Conservation (phyloP, 2,329 filamentous ascomycete species). For the Botrytis paeoniae region DNA sequence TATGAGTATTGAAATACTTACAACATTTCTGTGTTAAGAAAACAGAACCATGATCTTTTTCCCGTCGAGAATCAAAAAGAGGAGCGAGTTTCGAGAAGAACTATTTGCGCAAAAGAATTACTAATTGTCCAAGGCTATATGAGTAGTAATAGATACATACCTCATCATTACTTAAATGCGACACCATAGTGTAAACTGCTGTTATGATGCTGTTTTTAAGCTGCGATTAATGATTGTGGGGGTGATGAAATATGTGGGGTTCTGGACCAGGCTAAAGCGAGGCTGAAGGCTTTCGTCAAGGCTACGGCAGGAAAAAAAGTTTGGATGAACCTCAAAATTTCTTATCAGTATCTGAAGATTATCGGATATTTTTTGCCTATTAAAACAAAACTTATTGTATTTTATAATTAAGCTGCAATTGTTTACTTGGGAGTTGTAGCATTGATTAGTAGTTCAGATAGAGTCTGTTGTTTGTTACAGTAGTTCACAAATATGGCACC, state of each 20-base stretch:
- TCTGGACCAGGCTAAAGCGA: conserved; percentile 11
- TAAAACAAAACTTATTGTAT: not conserved
- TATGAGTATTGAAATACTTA: conserved; percentile 41
- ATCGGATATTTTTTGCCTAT: not conserved
- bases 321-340: conserved; percentile 16
- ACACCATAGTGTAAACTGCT: conserved; percentile 35
- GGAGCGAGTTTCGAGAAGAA: conserved; percentile 55
- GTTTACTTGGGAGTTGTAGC: not conserved
- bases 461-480: not conserved
- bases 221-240: conserved; percentile 22
- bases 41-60: conserved; percentile 69
- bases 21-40: conserved; percentile 75
- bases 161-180: conserved; percentile 60
- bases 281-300: conserved; percentile 11
- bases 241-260: conserved; percentile 23
- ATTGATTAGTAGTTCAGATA: not conserved
- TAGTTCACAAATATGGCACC: conserved; percentile 28
- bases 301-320: conserved; percentile 6
- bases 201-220: conserved; percentile 18
- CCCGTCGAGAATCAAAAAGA: conserved; percentile 29
- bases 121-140: not conserved
- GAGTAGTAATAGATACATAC: conserved; percentile 39
- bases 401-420: not conserved
- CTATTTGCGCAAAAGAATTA: conserved; percentile 43
- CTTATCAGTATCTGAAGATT: conserved; percentile 3